Percentiles rank a stretch among this genome's conserved stretches.
Evolutionary conservation across 2,329 filamentous ascomycete genomes (phyloP).

Genomic region (Fusarium circinatum): DNA sequence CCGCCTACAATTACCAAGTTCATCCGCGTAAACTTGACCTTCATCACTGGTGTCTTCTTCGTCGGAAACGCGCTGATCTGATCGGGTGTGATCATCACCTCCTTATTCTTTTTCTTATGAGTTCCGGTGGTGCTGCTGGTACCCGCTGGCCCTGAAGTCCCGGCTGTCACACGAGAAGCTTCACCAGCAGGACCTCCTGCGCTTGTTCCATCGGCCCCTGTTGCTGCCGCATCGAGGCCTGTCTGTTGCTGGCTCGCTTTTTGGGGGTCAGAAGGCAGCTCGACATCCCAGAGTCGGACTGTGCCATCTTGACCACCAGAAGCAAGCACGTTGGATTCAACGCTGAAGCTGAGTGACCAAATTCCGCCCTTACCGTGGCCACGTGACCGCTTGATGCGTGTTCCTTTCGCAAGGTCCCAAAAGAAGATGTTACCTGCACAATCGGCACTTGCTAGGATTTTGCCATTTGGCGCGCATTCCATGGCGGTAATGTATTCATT

Average conservation of each 20-base stretch:
- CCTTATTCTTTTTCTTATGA: conserved; percentile 84
- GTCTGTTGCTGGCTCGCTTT: conserved; percentile 63
- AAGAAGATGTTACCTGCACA: conserved; percentile 89
- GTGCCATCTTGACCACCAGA: conserved; percentile 93
- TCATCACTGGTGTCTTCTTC: conserved; percentile 95
- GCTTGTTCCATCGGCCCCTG: conserved; percentile 54
- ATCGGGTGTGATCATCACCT: conserved; percentile 88
- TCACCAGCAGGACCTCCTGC: conserved; percentile 42
- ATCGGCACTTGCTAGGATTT: conserved; percentile 90
- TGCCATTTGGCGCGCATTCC: conserved; percentile 87
- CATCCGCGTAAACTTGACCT: conserved; percentile 93
- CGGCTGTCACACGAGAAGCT: conserved; percentile 43
- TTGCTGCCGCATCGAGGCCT: conserved; percentile 55
- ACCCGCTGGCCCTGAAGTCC: conserved; percentile 42
- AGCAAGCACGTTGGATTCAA: conserved; percentile 89
- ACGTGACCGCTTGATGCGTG: conserved; percentile 88
- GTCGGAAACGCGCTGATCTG: conserved; percentile 96
- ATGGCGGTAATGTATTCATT: conserved; percentile 86
- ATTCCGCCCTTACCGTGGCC: conserved; percentile 95
- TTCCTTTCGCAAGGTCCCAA: conserved; percentile 91
- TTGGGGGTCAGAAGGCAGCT: conserved; percentile 73
- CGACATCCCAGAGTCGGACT: conserved; percentile 93
- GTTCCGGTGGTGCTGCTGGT: conserved; percentile 46
- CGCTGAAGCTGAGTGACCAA: conserved; percentile 92
- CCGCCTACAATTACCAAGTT: conserved; percentile 91